Evolutionary conservation across 768 basidiomycete genomes (phyloP), one percentile per base, ranked within the genome.

Genomic region (Gloeopeniophorella convolvens): DNA sequence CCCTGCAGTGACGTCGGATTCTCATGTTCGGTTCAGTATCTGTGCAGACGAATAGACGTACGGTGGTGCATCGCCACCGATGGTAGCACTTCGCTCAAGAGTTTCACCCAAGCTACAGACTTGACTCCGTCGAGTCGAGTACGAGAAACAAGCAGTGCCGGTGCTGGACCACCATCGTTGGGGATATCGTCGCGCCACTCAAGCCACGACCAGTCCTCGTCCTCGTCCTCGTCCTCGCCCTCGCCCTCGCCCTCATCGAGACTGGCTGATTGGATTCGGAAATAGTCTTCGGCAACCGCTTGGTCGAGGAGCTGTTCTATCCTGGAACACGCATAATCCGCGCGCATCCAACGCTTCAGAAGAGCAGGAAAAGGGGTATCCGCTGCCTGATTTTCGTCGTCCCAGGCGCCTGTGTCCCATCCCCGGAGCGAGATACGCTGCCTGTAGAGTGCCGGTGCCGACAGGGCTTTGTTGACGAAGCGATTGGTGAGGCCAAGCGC

Each of bases 331-430:
- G 18, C 15, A n/a, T 39, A 20, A 8, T 53, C 46, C 3, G 48
- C 43, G 15, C 23, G 28, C 23, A 37, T 42, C 51, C 46, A 53
- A 5, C 46, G 51, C 30, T 43, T 34, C 34, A 30, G 21, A 16
- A 34, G 21, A 32, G 11, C 33, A n/a, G n/a, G n/a, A n/a, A n/a
- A n/a, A 10, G 12, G 5, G 15, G 12, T n/a, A 24, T 35, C 32
- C 3, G 20, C 28, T 10, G 11, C 21, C 3, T 28, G 31, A 11
- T 39, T 18, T 10, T 40, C 37, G 9, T 51, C 44, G 32, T 40
- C 1, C 45, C 51, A 52, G 12, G 28, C 45, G 11, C 28, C 33
- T 16, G 42, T 26, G 23, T 52, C 45, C 51, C 51, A 52, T 32
- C 40, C 24, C 16, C 16, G 45, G 12, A 16, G 18, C 3, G 24